These are phyloP conservation scores for Zychaea mexicana DNA, from an alignment of 371 early-diverging fungal genomes.

Conservation along the genomic window DNA sequence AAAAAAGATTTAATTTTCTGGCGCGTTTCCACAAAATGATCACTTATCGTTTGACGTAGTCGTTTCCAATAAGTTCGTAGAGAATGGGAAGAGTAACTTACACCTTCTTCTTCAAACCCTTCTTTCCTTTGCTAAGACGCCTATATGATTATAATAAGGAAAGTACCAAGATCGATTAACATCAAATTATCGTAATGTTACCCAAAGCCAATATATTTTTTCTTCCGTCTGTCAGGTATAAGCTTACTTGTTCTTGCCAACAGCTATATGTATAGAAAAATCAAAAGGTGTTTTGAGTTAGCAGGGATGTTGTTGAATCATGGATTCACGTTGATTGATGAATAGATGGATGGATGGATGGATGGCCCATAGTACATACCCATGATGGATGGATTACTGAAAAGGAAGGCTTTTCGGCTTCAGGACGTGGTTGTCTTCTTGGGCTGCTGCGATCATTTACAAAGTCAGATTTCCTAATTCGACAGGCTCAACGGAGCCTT, in stretches of 20 bases:
- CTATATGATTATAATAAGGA: conserved; percentile 28
- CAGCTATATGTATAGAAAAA: too few relatives aligned
- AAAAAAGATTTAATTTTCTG: background rate
- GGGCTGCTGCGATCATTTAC: too few relatives aligned
- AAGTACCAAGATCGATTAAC: conserved; percentile 1
- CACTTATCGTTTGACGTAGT: background rate
- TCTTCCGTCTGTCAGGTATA: too few relatives aligned
- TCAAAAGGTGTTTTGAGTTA: conserved; percentile 4
- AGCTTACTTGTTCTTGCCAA: conserved; percentile 97
- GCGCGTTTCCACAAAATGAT: background rate
- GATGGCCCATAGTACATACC: conserved; percentile 27
- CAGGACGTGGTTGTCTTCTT: background rate
- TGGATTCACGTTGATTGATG: conserved; percentile 28
- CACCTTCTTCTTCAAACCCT: conserved; percentile 97
- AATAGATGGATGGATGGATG: conserved; percentile 31
- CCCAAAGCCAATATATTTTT: background rate
- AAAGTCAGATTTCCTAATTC: background rate
- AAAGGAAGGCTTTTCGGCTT: conserved; percentile 12
- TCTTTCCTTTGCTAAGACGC: conserved; percentile 94
- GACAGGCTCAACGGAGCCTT: too few relatives aligned
- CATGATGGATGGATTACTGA: conserved; percentile 24
- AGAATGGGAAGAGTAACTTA: conserved; percentile 57
- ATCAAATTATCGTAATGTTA: too few relatives aligned
- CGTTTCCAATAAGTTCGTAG: too few relatives aligned
- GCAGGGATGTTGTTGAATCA: background rate